A percentile compares a stretch with the other conserved stretches of the same genome.
phyloP scores from a whole-genome alignment of 2,329 filamentous ascomycete genomes.

The Ophiostoma himal-ulmi region DNA sequence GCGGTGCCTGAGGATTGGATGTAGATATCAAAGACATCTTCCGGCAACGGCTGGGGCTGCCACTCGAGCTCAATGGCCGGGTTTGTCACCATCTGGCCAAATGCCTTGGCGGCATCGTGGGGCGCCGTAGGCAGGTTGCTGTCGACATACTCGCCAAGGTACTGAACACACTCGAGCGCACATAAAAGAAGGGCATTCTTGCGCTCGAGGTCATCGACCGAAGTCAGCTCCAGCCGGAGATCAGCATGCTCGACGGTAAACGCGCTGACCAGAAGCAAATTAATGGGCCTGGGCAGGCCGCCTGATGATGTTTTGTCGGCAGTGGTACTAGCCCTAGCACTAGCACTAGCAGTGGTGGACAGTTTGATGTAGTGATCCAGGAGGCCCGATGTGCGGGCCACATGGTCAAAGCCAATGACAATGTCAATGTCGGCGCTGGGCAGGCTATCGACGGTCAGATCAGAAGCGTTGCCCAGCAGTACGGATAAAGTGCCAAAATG shows the following conservation, averaged over 20 bases:
- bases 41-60: slow-evolving; percentile 44
- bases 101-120: slow-evolving; percentile 43
- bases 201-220: slow-evolving; percentile 40
- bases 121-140: slow-evolving; percentile 37
- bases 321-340: background rate
- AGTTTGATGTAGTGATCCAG: slow-evolving; percentile 27
- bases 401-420: slow-evolving; percentile 51
- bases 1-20: slow-evolving; percentile 30
- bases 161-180: slow-evolving; percentile 38
- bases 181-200: slow-evolving; percentile 38
- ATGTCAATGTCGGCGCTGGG: slow-evolving; percentile 39
- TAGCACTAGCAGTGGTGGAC: background rate
- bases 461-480: slow-evolving; percentile 39
- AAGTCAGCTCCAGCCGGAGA: slow-evolving; percentile 37
- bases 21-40: slow-evolving; percentile 46
- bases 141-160: slow-evolving; percentile 33
- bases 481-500: slow-evolving; percentile 32
- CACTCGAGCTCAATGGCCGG: slow-evolving; percentile 39
- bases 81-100: slow-evolving; percentile 42
- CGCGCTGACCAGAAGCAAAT: slow-evolving; percentile 45
- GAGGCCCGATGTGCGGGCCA: slow-evolving; percentile 39
- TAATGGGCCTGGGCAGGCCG: slow-evolving; percentile 34
- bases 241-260: slow-evolving; percentile 54
- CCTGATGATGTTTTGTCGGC: background rate
- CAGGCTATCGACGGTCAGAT: slow-evolving; percentile 34